Base-by-base conservation (phyloP, 1,284 basidiomycete species). In the Leccinum pachyderme region DNA sequence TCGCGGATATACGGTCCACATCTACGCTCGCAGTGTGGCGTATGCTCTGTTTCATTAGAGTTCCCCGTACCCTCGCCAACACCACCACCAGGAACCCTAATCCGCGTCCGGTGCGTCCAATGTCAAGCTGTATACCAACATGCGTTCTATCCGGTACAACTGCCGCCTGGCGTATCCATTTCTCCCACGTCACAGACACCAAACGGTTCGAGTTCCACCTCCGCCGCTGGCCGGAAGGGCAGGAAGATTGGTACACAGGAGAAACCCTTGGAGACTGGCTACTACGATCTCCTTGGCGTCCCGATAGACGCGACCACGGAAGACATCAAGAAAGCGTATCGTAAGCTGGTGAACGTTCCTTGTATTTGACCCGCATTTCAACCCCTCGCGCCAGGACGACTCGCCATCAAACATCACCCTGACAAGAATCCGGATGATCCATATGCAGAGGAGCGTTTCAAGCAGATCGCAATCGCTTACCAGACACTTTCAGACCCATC, bases 351-450 rank as follows among this genome's bases (percentile, higher is more conserved):
- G n/a, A 12, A 31, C 0, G 2, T 22, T 43, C 22, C 11, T 41
- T 18, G 28, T 12, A 3, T 35, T 8, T 13, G 35, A 51, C 44
- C 18, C 49, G 56, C 45, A 59, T 47, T 25, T 9, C 5, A 35
- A 25, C 12, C 15, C 7, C 29, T 32, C 44, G 50, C 25, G 22
- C 60, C 59, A 89, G 89, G 95, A 49, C 86, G 95, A 18, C 78
- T 97, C 51, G 96, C 96, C 2, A 97, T 98, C 75, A 96, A 96
- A 73, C 87, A 90, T 64, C 87, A 92, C 66, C 89, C 91, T 0
- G 89, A 93, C 77, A 92, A 98, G 82, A 98, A 98, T 69, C 91
- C 89, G 0, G 88, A 94, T 66, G 94, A 98, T 73, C 93, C 94
- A 0, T 79, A 86, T 54, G 95, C 94, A 0, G 94, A 93, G 71